Base-by-base conservation (phyloP, 768 basidiomycete species). In the Tylopilus felleus region DNA sequence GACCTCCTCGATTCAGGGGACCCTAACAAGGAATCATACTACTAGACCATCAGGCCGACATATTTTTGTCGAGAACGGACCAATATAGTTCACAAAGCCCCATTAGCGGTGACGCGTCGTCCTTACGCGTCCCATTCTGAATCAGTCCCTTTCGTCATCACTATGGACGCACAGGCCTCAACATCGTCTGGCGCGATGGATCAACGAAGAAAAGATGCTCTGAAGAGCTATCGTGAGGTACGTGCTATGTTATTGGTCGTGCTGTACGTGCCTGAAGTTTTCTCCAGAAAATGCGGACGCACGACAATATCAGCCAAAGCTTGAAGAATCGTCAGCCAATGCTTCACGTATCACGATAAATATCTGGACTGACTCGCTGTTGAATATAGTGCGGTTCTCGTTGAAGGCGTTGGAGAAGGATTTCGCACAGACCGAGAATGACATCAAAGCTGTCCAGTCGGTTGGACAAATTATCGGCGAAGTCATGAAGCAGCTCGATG, bases 391-490 rank as follows among this genome's bases (percentile, higher is more conserved):
- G 58, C 85, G 97, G 33, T 87, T 96, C 65, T 90, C 93, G 12
- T 75, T 99, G 60, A 93, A 93, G 67, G 86, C 91, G 53, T 73
- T 98, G 12, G 89, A 95, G 69, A 88, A 88, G 63, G 88, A 86
- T 42, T 98, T 84, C 65, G 91, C 85, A 61, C 94, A 96, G 79
- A 96, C 93, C 0, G 97, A 99, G 73, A 94, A 99, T 25, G 96
- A 99, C 65, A 96, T 99, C 74, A 98, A 98, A 74, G 97, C 97
- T 40, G 87, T 99, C 16, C 97, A 99, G 69, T 95, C 92, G 8
- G 97, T 98, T 14, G 97, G 97, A 28, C 97, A 99, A 75, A 98
- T 99, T 60, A 96, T 99, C 51, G 97, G 93, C 57, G 97, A 99
- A 74, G 93, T 99, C 52, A 88, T 98, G 85, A 98, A 98, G 73